A percentile compares a stretch with the other conserved stretches of the same genome.
These are phyloP conservation scores for Pulicaria dysenterica DNA, from an alignment of 129 eudicot species.

Conservation along the genomic window DNA sequence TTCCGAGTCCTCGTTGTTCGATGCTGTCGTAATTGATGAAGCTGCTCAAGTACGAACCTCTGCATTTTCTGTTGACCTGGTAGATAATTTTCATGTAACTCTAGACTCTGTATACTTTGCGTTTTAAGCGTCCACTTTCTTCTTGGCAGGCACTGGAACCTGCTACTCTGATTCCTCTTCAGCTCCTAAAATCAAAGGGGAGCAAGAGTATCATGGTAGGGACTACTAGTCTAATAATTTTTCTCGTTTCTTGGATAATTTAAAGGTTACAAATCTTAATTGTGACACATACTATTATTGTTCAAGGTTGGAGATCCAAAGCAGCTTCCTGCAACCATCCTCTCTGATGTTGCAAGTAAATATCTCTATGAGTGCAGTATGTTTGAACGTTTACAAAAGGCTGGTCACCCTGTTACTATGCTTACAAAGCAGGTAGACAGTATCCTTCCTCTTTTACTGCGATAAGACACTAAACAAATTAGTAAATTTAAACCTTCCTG, in stretches of 20 bases:
- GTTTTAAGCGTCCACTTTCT: conserved; percentile 22
- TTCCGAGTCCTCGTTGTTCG: conserved; percentile 70
- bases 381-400: conserved; percentile 98
- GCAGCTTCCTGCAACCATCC: conserved; percentile 99
- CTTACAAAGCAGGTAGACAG: conserved; percentile 79
- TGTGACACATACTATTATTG: conserved; percentile 23
- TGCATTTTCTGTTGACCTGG: conserved; percentile 9
- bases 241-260: background rate
- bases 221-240: background rate
- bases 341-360: conserved; percentile 91
- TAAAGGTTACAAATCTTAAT: conserved; percentile 13
- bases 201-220: conserved; percentile 87
- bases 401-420: conserved; percentile 90
- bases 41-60: conserved; percentile 82
- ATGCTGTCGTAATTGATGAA: conserved; percentile 97
- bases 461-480: conserved; percentile 15
- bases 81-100: conserved; percentile 2
- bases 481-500: background rate
- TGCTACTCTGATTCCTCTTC: conserved; percentile 92
- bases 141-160: conserved; percentile 90
- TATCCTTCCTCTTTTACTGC: background rate
- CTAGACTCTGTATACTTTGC: conserved; percentile 11
- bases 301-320: conserved; percentile 96
- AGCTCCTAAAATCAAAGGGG: conserved; percentile 85
- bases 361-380: conserved; percentile 88